Conservation (phyloP, 257 asterid genomes). For the Solanum sparsipilum region DNA sequence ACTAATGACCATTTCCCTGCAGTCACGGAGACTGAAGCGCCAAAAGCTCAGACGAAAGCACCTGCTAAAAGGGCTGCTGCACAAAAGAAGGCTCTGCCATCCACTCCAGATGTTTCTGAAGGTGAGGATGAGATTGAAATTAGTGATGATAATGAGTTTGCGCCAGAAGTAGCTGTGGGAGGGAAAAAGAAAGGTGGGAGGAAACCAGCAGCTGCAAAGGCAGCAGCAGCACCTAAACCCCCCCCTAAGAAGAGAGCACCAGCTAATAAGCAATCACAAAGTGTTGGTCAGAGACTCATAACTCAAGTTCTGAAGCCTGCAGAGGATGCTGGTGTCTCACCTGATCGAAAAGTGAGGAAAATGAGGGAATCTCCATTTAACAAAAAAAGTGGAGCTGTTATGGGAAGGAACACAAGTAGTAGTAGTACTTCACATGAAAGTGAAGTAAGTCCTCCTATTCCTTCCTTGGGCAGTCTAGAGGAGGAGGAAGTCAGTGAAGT, state of each 20-base stretch:
- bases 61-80: slow-evolving; percentile 44
- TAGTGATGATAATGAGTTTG: slow-evolving; percentile 34
- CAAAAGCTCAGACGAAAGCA: slow-evolving; percentile 33
- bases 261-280: slow-evolving; percentile 27
- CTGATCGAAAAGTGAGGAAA: slow-evolving; percentile 73
- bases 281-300: slow-evolving; percentile 56
- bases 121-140: slow-evolving; percentile 25
- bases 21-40: slow-evolving; percentile 37
- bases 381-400: slow-evolving; percentile 77
- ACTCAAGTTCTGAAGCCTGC: slow-evolving; percentile 56
- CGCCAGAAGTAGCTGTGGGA: slow-evolving; percentile 14
- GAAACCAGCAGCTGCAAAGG: slow-evolving; percentile 33
- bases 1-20: background rate
- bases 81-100: slow-evolving; percentile 30
- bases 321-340: slow-evolving; percentile 31
- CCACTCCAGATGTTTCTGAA: slow-evolving; percentile 33
- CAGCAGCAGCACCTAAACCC: slow-evolving; percentile 22
- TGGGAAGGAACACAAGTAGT: slow-evolving; percentile 24
- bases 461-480: slow-evolving; percentile 28
- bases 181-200: slow-evolving; percentile 46
- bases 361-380: slow-evolving; percentile 86
- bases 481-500: slow-evolving; percentile 17
- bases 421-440: slow-evolving; percentile 6
- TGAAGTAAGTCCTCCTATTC: slow-evolving; percentile 25
- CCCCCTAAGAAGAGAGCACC: slow-evolving; percentile 60